Base-by-base conservation (phyloP, 208 protist species). In the Spongospora subterranea region DNA sequence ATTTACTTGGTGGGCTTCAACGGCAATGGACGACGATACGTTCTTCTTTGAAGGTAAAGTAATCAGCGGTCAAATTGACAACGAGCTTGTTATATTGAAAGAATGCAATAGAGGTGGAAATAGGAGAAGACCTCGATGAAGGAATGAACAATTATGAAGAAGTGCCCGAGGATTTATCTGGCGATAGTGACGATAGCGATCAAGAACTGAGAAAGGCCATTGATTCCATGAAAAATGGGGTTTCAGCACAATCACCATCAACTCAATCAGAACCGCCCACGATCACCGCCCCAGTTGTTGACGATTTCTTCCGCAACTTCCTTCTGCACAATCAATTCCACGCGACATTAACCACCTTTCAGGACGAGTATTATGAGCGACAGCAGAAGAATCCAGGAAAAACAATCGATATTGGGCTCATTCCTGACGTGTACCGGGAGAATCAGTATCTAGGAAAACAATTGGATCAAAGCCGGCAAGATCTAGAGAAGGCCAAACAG, bases 241-340 rank as follows among this genome's bases (percentile, higher is more conserved):
- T 29, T 32, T 65, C 54, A 65, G 6, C 71, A 40, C 35, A 82
- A 82, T 6, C 17, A 20, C 6, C n/a, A 82, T 82, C 71, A 43
- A 17, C 6, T 6, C 40, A 82, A 43, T 6, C 40, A 6, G 71
- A 6, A 20, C n/a, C n/a, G 6, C 17, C 17, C n/a, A 13, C 71
- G 40, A 6, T 20, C 17, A 6, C 6, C 71, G 71, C 32, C 6
- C 46, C 88, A 90, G 93, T 95, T 29, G 43, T 95, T 32, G 94
- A 95, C 88, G 94, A 96, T 91, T 96, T 95, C 89, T 93, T 96
- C 65, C 91, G 94, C 0, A 95, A 96, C 88, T 95, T 94, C 54
- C 88, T 96, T 41, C 77, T 93, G 53, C 90, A 94, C 53, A 89
- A 93, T 45, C 64, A 91, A 38, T 45, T 95, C 38, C 43, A 88